phyloP scores from a whole-genome alignment of 805 yeast species.

The Ogataea degrootiae region DNA sequence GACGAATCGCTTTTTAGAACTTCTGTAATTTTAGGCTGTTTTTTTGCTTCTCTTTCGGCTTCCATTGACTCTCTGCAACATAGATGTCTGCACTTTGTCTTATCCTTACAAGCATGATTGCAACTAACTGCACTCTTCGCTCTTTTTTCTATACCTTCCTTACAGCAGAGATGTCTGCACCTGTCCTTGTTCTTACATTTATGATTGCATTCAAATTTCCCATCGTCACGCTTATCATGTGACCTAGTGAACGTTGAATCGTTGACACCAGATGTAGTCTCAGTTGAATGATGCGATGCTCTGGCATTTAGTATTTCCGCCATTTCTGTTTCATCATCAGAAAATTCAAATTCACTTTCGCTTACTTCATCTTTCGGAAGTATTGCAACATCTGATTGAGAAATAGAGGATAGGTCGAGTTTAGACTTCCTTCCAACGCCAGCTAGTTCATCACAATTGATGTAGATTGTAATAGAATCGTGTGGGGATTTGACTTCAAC shows the following conservation, averaged over 20 bases:
- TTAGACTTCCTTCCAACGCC: constrained; percentile 17
- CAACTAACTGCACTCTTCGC: constrained; percentile 20
- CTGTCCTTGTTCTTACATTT: constrained; percentile 33
- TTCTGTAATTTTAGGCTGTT: too few species aligned
- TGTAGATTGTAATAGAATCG: constrained; percentile 26
- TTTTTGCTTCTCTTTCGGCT: not conserved
- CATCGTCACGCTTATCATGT: constrained; percentile 22
- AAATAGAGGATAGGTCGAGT: constrained; percentile 1
- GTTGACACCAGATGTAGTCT: too few species aligned
- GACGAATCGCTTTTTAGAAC: not conserved
- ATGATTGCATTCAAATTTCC: constrained; percentile 35
- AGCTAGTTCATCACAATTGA: constrained; percentile 38
- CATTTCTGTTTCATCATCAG: constrained; percentile 16
- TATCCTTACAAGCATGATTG: constrained; percentile 39
- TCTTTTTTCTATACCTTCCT: constrained; percentile 31
- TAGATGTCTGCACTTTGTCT: constrained; percentile 34
- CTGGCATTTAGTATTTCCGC: constrained; percentile 1
- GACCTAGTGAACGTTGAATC: constrained; percentile 4
- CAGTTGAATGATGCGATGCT: not conserved
- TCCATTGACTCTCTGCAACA: constrained; percentile 20
- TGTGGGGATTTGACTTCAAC: constrained; percentile 14
- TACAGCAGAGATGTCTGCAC: constrained; percentile 46
- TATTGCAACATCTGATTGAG: not conserved
- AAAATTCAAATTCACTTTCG: constrained; percentile 14
- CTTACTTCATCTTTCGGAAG: not conserved